These are phyloP conservation scores for Neonectria punicea DNA, from an alignment of 2,329 filamentous ascomycete species.

Conservation along the genomic window DNA sequence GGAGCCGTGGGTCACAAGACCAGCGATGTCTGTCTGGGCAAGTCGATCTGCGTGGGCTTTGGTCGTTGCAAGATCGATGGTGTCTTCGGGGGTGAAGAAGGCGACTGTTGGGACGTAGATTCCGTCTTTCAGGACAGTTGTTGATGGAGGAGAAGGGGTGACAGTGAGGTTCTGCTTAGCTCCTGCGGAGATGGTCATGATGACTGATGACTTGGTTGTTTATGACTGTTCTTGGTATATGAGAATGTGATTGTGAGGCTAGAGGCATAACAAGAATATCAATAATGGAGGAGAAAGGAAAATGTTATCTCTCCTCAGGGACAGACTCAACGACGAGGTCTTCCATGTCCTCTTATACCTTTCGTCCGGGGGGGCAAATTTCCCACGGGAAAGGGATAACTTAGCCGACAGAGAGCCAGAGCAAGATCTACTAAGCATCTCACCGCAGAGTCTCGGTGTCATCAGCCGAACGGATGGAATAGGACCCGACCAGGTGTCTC, in stretches of 20 bases:
- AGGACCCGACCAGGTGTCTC: constrained; percentile 3
- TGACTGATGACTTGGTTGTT: background rate
- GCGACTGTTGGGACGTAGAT: constrained; percentile 73
- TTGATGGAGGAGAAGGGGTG: background rate
- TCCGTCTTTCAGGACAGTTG: constrained; percentile 46
- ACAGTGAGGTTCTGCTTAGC: constrained; percentile 4
- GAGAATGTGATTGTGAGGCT: background rate
- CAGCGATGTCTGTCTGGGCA: constrained; percentile 70
- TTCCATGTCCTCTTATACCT: constrained; percentile 6
- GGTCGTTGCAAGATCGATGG: constrained; percentile 64
- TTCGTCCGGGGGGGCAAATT: background rate
- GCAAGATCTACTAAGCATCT: constrained; percentile 4
- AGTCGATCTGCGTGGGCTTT: constrained; percentile 66
- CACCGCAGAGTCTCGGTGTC: constrained; percentile 1
- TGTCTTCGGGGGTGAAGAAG: constrained; percentile 67
- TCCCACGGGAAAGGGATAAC: background rate
- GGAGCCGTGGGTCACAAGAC: constrained; percentile 75
- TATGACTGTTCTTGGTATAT: background rate
- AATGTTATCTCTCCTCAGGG: too few species aligned
- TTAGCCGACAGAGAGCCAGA: background rate
- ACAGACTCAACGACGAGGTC: background rate
- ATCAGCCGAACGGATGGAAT: constrained; percentile 1
- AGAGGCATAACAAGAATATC: background rate
- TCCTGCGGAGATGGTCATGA: constrained; percentile 24
- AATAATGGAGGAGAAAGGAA: background rate